Conservation (phyloP, 164 flowering plant genomes). For the Houttuynia cordata region DNA sequence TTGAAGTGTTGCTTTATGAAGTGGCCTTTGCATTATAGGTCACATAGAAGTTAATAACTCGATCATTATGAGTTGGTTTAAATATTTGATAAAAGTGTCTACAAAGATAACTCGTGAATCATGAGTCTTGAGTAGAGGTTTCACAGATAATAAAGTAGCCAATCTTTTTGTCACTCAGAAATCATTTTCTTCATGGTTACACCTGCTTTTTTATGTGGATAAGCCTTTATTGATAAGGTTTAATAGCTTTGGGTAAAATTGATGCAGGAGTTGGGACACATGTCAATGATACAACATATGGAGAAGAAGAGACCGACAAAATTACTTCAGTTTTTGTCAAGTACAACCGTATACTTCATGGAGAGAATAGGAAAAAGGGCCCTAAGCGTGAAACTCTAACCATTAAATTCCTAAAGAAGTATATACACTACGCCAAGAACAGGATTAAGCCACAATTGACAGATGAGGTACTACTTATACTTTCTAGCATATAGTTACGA, state of each 20-base stretch:
- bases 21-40: no score
- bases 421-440: constrained; percentile 91
- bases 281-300: constrained; percentile 48
- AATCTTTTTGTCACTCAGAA: no score
- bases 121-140: no score
- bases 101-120: no score
- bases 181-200: no score
- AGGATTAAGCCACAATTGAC: constrained; percentile 88
- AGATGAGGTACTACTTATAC: constrained; percentile 56
- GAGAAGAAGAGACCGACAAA: constrained; percentile 54
- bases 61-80: no score
- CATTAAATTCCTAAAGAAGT: constrained; percentile 89
- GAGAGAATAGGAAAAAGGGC: constrained; percentile 47
- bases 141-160: no score
- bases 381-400: constrained; percentile 71
- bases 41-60: no score
- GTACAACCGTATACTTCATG: constrained; percentile 84
- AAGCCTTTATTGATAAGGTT: neutral
- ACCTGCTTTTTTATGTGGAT: no score
- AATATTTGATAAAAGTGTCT: no score
- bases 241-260: constrained; percentile 6
- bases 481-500: neutral
- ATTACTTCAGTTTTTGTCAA: constrained; percentile 73
- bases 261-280: constrained; percentile 25
- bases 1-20: no score